Percentiles rank a stretch among this genome's conserved stretches.
Conservation (phyloP, 192 early-diverging fungal species). For the Umbelopsis ramanniana region DNA sequence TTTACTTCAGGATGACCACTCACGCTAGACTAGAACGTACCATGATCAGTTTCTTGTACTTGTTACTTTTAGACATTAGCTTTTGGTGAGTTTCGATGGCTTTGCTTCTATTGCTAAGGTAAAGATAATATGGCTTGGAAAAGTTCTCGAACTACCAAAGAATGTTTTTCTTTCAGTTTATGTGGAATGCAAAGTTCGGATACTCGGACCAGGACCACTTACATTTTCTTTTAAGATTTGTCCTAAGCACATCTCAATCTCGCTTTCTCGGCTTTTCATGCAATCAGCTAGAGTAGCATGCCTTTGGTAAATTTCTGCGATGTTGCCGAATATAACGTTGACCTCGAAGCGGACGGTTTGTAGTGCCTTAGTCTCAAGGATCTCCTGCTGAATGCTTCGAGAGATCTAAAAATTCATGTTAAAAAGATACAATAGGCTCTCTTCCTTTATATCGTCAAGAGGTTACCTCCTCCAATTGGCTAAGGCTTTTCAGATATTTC, state of each 20-base stretch:
- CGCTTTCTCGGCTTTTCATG: background rate
- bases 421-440: background rate
- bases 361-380: background rate
- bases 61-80: background rate
- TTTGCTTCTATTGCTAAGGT: conserved; percentile 8
- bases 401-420: background rate
- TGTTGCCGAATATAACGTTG: background rate
- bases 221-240: background rate
- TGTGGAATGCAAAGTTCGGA: no score
- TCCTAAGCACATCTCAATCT: conserved; percentile 2
- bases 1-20: background rate
- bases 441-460: background rate
- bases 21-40: background rate
- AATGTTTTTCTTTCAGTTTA: no score
- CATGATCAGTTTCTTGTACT: conserved; percentile 8
- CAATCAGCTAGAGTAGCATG: background rate
- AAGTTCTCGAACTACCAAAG: background rate
- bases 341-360: background rate
- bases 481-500: background rate
- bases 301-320: background rate
- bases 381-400: background rate
- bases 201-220: background rate
- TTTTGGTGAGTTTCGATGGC: conserved; percentile 10
- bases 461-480: background rate
- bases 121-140: conserved; percentile 7